Evolutionary conservation across 208 protist genomes (phyloP).

Genomic region (Leishmania martiniquensis): DNA sequence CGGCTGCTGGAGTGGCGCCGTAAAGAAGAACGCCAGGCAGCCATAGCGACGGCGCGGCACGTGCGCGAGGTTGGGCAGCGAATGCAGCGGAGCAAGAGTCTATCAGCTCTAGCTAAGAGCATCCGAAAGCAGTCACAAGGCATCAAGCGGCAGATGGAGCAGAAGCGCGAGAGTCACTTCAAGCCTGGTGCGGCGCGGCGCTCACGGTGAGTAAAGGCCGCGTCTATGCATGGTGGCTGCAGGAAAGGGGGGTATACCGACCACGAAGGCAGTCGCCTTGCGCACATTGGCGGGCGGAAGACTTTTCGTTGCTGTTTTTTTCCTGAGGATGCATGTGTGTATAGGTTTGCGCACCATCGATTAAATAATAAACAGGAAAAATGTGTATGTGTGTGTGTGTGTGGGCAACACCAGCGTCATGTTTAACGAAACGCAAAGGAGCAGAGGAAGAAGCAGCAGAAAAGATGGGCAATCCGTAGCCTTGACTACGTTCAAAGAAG

Average conservation of each 20-base stretch:
- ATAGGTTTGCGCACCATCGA: neutral
- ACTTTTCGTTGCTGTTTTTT: neutral
- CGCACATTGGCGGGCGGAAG: neutral
- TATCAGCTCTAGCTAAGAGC: conserved; percentile 75
- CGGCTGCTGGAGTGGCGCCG: conserved; percentile 45
- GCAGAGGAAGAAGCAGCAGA: too few relatives aligned
- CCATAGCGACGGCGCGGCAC: conserved; percentile 46
- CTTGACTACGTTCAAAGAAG: too few relatives aligned
- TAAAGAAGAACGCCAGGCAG: conserved; percentile 46
- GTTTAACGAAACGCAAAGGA: neutral
- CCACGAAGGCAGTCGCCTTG: neutral
- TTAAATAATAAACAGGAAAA: too few relatives aligned
- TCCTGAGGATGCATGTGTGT: neutral
- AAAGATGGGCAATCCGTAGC: too few relatives aligned
- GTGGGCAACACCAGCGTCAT: too few relatives aligned
- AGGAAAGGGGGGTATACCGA: neutral
- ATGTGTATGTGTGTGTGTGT: too few relatives aligned
- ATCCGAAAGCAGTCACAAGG: conserved; percentile 80
- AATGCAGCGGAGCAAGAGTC: conserved; percentile 80
- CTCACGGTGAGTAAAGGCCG: conserved; percentile 11
- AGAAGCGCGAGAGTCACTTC: conserved; percentile 74
- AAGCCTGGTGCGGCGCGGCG: conserved; percentile 67
- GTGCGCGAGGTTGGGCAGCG: conserved; percentile 83
- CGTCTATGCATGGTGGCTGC: neutral
- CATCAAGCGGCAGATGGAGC: conserved; percentile 66